Base-by-base conservation (phyloP, 2,329 filamentous ascomycete species). In the Metarhizium anisopliae region DNA sequence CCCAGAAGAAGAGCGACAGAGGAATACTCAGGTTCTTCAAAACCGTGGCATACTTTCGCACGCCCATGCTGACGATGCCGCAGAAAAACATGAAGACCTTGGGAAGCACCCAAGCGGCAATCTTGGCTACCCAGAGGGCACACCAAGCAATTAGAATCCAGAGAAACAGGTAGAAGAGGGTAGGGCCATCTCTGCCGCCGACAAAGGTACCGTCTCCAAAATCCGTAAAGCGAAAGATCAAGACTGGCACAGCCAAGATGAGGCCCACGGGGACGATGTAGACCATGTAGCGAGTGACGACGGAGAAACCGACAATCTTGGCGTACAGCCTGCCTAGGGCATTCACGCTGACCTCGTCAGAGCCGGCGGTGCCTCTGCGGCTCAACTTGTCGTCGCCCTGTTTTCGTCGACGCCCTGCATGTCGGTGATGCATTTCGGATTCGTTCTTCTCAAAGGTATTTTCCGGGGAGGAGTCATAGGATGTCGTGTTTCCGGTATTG, bases 141-240 rank as follows among this genome's bases (percentile, higher is more conserved):
- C 85, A 70, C 86, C 86, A 89, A 40, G 85, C 76, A 53, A 86
- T 75, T 64, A 87, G 81, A 61, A 89, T 78, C 86, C 85, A 87
- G 51, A 86, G 72, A 63, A 87, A 87, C 51, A 89, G 74, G 51
- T 78, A 69, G 63, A 85, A 81, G 10, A 87, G 74, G 4, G 76
- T 73, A 8, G 81, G 76, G 1, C 77, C 78, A 16, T 56, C 13
- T 51, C 55, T 14, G 30, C 50, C 53, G 16, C 18, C 47, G 18
- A 38, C 30, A n/a, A 50, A 50, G 11, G 45, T 49, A 6, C 25
- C 45, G 7, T 29, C 10, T 11, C 45, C 45, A 16, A 16, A 8
- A 29, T 11, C 30, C 7, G 74, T 75, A 29, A 76, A 64, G 11
- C 75, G 67, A 16, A 84, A 72, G 20, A 86, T 72, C 52, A 86